Evolutionary conservation across 192 early-diverging fungal genomes (phyloP), one percentile per base, ranked within the genome.

Genomic region (Backusella tuberculispora): DNA sequence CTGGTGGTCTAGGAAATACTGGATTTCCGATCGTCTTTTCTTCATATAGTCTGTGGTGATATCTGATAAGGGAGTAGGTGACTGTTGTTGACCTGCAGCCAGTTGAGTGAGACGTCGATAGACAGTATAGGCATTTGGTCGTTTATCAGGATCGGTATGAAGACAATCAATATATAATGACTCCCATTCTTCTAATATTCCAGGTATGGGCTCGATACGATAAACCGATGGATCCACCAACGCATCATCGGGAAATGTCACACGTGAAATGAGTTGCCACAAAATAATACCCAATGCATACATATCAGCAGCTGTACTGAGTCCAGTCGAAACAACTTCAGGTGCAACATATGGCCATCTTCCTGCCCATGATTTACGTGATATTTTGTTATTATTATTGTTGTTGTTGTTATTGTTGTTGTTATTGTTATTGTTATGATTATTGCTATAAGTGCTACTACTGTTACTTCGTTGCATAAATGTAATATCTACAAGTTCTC

Each of bases 201-300:
- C 77, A 29, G 77, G 77, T 40, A 78, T 69, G 10, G 67, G 66
- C 21, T 78, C 77, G 19, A 78, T 70, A 46, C 77, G 77, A 74
- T 70, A 73, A 24, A 78, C 60, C 5, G 45, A 44, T 37, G 53
- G 72, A 69, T 78, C 77, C 15, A 78, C 53, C 17, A 70, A 34
- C 34, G 72, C 72, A 70, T 78, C 74, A n/a, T 68, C 77, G 0
- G 77, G 77, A 8, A 78, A 78, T 21, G 77, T 78, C 10, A 78
- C 72, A 10, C 77, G 77, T 2, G 77, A 78, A 24, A 78, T 45
- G 8, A 78, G 67, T 69, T 78, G 77, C 77, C 77, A 78, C 0
- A 78, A 29, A 17, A 78, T 78, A 42, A 78, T 70, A 9, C 77
- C 77, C 8, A 78, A 53, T 10, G 77, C 66, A 65, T 74, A 78